Base-by-base conservation (phyloP, 345 rosid species). In the Eucalyptus cladocalyx region DNA sequence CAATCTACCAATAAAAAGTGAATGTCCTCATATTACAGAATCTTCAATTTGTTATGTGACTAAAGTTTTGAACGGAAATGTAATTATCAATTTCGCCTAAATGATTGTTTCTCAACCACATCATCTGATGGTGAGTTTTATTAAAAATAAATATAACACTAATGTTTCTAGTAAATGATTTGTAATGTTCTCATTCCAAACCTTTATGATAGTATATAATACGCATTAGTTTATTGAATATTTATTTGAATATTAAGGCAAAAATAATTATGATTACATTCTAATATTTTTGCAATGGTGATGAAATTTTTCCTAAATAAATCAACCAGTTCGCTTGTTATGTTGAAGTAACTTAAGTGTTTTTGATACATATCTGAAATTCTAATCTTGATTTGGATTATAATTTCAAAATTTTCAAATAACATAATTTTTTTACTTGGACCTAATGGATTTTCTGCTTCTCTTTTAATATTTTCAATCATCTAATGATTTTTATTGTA, bases 401-500 rank as follows among this genome's bases (percentile, higher is more conserved):
- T 9, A 60, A 28, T 6, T 3, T 11, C 8, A 60, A 60, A 60
- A 28, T 60, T 60, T 1, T 13, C 32, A 60, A 28, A 12, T 60
- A 12, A 12, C 1, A 0, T 19, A 26, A 26, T 0, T 26, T 26
- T 26, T 26, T 58, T 28, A 6, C 2, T 56, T 1, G 16, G 67
- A 60, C 32, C 32, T 28, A 60, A 60, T 28, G 67, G 67, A 32
- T 60, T 60, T 60, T 60, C 67, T 28, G 2, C 11, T 60, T 11
- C 67, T 60, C 14, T 26, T 60, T 28, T 26, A 2, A 11, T 1
- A 60, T 5, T 11, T 60, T 26, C 30, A 5, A 60, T 60, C 67
- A 60, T 26, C 16, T 28, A 11, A 28, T 28, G 32, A 12, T 60
- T 60, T 60, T 26, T 60, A 15, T 28, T 60, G 67, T 60, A 62